These are phyloP conservation scores for Phytophthora lateralis DNA, from an alignment of 352 stramenopile genomes.

Conservation along the genomic window DNA sequence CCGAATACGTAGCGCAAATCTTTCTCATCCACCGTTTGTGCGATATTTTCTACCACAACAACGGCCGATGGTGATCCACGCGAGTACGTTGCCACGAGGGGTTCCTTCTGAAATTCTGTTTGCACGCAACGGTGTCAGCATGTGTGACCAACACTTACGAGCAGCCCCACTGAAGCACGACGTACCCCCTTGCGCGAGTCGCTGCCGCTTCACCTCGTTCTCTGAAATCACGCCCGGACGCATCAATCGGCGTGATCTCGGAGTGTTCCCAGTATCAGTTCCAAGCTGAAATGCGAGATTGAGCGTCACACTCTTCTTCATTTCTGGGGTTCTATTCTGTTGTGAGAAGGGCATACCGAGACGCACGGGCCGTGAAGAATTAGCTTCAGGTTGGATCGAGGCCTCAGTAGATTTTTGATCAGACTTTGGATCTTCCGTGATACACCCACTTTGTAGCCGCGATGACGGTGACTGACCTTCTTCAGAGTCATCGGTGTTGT, in stretches of 20 bases:
- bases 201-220: constrained; percentile 54
- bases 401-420: not conserved
- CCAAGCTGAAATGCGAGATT: constrained; percentile 36
- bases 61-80: constrained; percentile 33
- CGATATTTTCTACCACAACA: constrained; percentile 54
- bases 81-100: constrained; percentile 43
- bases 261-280: not conserved
- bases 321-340: constrained; percentile 17
- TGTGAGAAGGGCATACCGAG: constrained; percentile 29
- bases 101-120: constrained; percentile 40
- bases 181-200: constrained; percentile 40
- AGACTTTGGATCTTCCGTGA: not conserved
- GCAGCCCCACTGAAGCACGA: not conserved
- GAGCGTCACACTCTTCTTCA: constrained; percentile 25
- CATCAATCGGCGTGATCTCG: constrained; percentile 2
- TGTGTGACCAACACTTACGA: not conserved
- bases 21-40: constrained; percentile 48
- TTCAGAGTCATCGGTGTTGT: not conserved
- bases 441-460: not conserved
- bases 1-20: constrained; percentile 66
- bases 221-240: constrained; percentile 65
- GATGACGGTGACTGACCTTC: not conserved
- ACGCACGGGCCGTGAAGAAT: constrained; percentile 8
- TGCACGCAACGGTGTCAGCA: not conserved
- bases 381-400: not conserved